Conservation (phyloP, 2,329 filamentous ascomycete species). For the Beauveria rudraprayagi region DNA sequence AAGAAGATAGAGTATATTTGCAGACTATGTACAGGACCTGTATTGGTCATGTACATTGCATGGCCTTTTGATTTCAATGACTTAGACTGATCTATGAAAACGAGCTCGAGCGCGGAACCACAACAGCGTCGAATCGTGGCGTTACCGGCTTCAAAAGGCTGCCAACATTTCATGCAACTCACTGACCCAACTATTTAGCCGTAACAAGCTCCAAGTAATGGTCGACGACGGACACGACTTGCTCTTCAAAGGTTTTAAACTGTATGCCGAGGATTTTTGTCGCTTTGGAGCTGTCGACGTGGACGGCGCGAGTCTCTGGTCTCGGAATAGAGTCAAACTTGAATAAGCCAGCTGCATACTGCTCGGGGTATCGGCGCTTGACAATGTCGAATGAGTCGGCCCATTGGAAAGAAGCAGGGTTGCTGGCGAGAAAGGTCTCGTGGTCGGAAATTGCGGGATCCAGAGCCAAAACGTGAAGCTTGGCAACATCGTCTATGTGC, state of each 20-base stretch:
- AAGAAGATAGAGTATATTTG: neutral
- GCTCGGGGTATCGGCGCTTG: constrained; percentile 19
- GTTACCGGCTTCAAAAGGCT: too few relatives aligned
- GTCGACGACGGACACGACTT: constrained; percentile 24
- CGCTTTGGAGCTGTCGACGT: constrained; percentile 21
- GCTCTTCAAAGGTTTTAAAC: constrained; percentile 25
- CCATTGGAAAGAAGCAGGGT: constrained; percentile 23
- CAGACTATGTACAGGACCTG: neutral
- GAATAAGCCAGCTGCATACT: constrained; percentile 15
- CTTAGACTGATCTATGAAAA: too few relatives aligned
- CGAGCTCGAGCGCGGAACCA: too few relatives aligned
- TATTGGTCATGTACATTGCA: neutral
- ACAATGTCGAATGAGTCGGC: constrained; percentile 31
- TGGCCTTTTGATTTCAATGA: too few relatives aligned
- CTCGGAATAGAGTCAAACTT: constrained; percentile 9
- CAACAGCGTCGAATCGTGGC: too few relatives aligned
- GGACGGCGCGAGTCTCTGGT: neutral
- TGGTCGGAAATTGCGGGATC: constrained; percentile 23
- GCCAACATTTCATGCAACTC: neutral
- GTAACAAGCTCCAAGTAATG: constrained; percentile 25
- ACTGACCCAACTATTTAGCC: neutral
- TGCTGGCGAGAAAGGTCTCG: constrained; percentile 19
- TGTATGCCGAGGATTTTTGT: constrained; percentile 26
- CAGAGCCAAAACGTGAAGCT: constrained; percentile 29
- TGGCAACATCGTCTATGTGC: constrained; percentile 31